phyloP scores from a whole-genome alignment of 352 stramenopile genomes.

The Pythium periplocum region DNA sequence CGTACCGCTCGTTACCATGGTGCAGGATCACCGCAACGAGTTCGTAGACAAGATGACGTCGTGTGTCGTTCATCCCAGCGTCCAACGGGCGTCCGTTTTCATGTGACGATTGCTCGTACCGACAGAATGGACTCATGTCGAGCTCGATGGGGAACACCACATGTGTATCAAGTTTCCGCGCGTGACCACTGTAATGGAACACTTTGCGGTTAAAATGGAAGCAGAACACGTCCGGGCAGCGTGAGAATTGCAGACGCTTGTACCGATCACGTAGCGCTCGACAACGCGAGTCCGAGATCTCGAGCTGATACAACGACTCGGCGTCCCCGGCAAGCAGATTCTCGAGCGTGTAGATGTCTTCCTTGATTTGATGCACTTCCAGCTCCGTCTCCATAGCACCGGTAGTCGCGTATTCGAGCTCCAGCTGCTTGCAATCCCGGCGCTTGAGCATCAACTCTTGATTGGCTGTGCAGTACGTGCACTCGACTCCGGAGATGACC shows the following conservation, averaged over 20 bases:
- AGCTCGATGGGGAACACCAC: slow-evolving; percentile 77
- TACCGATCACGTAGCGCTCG: slow-evolving; percentile 37
- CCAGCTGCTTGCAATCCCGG: slow-evolving; percentile 10
- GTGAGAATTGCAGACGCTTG: slow-evolving; percentile 75
- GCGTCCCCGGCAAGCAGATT: slow-evolving; percentile 23
- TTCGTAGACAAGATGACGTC: slow-evolving; percentile 52
- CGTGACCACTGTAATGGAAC: slow-evolving; percentile 60
- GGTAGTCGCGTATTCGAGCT: slow-evolving; percentile 21
- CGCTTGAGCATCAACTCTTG: slow-evolving; percentile 39
- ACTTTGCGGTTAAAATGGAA: slow-evolving; percentile 88
- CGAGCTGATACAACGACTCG: slow-evolving; percentile 15
- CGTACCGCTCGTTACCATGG: slow-evolving; percentile 79
- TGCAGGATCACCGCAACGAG: slow-evolving; percentile 79
- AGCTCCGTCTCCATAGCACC: slow-evolving; percentile 39
- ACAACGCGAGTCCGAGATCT: slow-evolving; percentile 24
- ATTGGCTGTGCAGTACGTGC: slow-evolving; percentile 58
- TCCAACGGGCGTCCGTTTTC: slow-evolving; percentile 3
- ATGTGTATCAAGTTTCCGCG: slow-evolving; percentile 74
- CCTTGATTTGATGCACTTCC: slow-evolving; percentile 48
- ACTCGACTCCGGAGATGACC: slow-evolving; percentile 70
- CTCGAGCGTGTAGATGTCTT: slow-evolving; percentile 60
- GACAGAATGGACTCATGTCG: slow-evolving; percentile 73
- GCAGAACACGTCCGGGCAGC: slow-evolving; percentile 77
- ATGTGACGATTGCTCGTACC: slow-evolving; percentile 39
- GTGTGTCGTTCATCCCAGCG: slow-evolving; percentile 15